Evolutionary conservation across 768 basidiomycete species (phyloP), one percentile per base, ranked within the genome.

Genomic region (Phlebiopsis flavidoalba): DNA sequence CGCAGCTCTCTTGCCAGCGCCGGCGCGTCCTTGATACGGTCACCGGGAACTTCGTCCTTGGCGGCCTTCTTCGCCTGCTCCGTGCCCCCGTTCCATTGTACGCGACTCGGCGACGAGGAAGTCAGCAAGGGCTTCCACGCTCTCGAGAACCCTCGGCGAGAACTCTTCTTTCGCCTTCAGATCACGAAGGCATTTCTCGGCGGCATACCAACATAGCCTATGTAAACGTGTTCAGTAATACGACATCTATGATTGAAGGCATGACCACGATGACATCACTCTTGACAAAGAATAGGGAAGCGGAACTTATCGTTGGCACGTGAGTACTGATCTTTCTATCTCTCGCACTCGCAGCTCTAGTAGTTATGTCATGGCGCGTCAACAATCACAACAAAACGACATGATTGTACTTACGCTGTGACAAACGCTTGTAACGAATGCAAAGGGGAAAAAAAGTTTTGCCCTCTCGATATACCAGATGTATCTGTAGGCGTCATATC

Each of bases 391-490:
- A 17, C 19, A 57, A 22, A 8, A 26, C 50, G 50, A 37, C 1
- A n/a, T 47, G 31, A 53, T 52, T 48, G 12, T n/a, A 2, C 91
- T 65, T 73, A 95, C 95, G 95, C n/a, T 2, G 88, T 93, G 0
- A 81, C 79, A 48, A n/a, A 96, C 84, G 66, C n/a, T 93, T 87
- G 72, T 89, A 94, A n/a, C 8, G 94, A 95, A 74, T 99, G 96
- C 53, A 99, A 72, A n/a, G n/a, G n/a, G n/a, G n/a, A n/a, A n/a
- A n/a, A n/a, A 71, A 98, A 99, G 73, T 99, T 99, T 43, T n/a
- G n/a, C n/a, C 96, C 96, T 1, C 96, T n/a, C 96, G 68, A 98
- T n/a, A 96, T 1, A 99, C 97, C 46, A 99, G 78, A 4, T n/a
- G 95, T 89, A 70, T 99, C 95, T 35, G 81, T 74, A 0, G 96